Evolutionary conservation across 2,329 filamentous ascomycete genomes (phyloP), one percentile per base, ranked within the genome.

Genomic region (Diaporthe sp.): DNA sequence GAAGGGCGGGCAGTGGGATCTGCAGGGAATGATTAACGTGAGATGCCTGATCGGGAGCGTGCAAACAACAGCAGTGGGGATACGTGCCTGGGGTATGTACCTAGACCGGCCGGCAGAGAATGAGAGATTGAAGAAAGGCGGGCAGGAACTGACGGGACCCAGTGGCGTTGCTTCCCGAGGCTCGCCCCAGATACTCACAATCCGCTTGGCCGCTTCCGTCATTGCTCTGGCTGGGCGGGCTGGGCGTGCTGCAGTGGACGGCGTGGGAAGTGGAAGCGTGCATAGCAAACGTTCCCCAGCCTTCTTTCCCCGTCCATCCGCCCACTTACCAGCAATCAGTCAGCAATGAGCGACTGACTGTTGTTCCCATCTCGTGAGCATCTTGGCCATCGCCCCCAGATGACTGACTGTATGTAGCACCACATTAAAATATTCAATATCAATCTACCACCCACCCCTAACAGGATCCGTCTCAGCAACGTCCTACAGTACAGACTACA

Each of bases 271-370:
- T 17, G 37, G 19, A 10, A 13, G 28, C 25, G 37, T 58, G 67
- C n/a, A 37, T 19, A 55, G 65, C 65, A 55, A 65, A 55, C 58
- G 4, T 76, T 76, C 75, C 72, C 72, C 75, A 76, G 72, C 75
- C 72, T 76, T 76, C 75, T 76, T 42, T 74, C 65, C 67, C 42
- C 62, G 42, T 76, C 75, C 49, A 53, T 51, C 51, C 31, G 37
- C 39, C 12, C 37, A 67, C 19, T n/a, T 39, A 22, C 8, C 17
- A 49, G 44, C 19, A 34, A 57, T 57, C 51, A 37, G 58, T 60
- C 46, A 46, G 61, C 61, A 65, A 22, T 44, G 58, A 42, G 57
- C 31, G 31, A n/a, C 57, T 7, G n/a, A n/a, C 57, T 7, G n/a
- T 6, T 34, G 12, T 2, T 39, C 57, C 22, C 22, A 28, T 42